Base-by-base conservation (phyloP, 2,329 filamentous ascomycete species). In the Fusarium longipes region DNA sequence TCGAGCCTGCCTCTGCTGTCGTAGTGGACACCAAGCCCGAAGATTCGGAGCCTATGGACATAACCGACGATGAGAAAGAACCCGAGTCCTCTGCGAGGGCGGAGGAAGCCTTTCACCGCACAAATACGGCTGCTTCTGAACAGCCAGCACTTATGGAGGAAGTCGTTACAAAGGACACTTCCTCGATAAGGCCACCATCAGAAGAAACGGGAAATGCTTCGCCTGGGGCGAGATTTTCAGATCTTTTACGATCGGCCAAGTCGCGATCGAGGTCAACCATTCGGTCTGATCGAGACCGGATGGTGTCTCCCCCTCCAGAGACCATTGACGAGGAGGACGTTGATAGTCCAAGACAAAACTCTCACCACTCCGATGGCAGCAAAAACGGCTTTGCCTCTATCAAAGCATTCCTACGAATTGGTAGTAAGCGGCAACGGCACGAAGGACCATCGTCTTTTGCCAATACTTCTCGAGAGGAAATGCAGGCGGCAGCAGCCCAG, bases 381-480 rank as follows among this genome's bases (percentile, higher is more conserved):
- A 81, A 79, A 53, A 78, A 75, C 15, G 75, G 76, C 9, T 78
- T 80, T 20, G 72, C 83, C 30, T 85, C 90, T 1, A 91, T 93
- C 83, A 87, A 89, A 6, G 89, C 91, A 0, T 86, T 97, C 33
- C 93, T 97, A 78, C 88, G 87, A 72, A 91, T 91, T 77, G 87
- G 87, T 27, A 84, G 82, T 79, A 82, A 86, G 83, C 83, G 82
- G 77, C 82, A 86, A 80, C 78, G 87, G 78, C 75, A 81, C 75
- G 78, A 85, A 75, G 65, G 83, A 75, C 84, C 91, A 5, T 91
- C 92, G 0, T 93, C 94, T n/a, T 96, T 97, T 75, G 93, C 93
- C 6, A 97, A 97, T 73, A 92, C 93, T 0, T 97, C 94, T 2
- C 87, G 93, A 66, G 94, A 97, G 74, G 96, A 94, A 17, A 95